These are phyloP conservation scores for Osmanthus fragrans DNA, from an alignment of 257 asterid species.

Conservation along the genomic window DNA sequence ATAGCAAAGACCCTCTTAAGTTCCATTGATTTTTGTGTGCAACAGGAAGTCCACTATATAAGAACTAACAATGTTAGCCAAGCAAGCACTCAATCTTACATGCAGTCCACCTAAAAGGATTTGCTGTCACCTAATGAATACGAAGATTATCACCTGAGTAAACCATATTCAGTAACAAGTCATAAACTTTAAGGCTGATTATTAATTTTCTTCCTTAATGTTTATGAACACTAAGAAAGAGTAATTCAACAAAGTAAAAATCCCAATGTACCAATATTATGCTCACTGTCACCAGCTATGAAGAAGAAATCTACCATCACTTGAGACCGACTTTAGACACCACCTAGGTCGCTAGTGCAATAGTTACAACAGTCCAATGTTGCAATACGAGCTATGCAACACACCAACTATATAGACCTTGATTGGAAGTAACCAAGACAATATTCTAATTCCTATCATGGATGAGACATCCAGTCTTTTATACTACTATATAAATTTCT, in stretches of 20 bases:
- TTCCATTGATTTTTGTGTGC: too few relatives aligned
- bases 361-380: not conserved
- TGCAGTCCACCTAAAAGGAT: too few relatives aligned
- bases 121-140: slow-evolving; percentile 91
- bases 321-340: not conserved
- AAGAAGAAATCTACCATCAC: not conserved
- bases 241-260: not conserved
- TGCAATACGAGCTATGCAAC: not conserved
- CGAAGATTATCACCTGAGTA: slow-evolving; percentile 80
- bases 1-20: too few relatives aligned
- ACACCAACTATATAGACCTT: not conserved
- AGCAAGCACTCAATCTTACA: too few relatives aligned
- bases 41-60: too few relatives aligned
- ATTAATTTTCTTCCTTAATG: not conserved
- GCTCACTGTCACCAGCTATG: not conserved
- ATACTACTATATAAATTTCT: not conserved
- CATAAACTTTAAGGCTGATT: slow-evolving; percentile 19
- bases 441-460: not conserved
- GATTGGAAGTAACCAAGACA: not conserved
- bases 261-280: slow-evolving; percentile 7
- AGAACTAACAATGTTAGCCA: too few relatives aligned
- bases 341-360: not conserved
- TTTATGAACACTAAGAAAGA: slow-evolving; percentile 20
- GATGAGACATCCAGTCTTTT: not conserved
- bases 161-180: slow-evolving; percentile 51